Percentiles rank a stretch among this genome's conserved stretches.
Conservation (phyloP, 345 rosid species). For the Aethionema arabicum region DNA sequence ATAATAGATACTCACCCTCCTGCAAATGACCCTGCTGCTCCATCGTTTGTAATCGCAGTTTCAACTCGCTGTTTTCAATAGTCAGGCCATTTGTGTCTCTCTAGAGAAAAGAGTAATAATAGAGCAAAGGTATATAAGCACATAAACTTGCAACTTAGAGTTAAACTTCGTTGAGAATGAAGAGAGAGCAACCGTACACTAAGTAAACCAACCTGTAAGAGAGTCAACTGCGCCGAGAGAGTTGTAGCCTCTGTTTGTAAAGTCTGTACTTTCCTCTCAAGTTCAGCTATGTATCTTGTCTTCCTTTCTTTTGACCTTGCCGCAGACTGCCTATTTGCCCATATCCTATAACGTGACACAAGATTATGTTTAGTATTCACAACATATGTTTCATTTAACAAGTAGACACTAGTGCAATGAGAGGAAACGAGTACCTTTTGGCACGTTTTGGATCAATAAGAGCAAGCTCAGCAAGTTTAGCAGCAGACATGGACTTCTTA, state of each 20-base stretch:
- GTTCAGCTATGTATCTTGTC: slow-evolving; percentile 90
- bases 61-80: slow-evolving; percentile 81
- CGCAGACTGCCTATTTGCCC: slow-evolving; percentile 98
- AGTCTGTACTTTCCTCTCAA: slow-evolving; percentile 85
- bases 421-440: slow-evolving; percentile 56
- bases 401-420: too few relatives aligned
- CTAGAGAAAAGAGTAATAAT: slow-evolving; percentile 39
- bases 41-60: slow-evolving; percentile 83
- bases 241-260: slow-evolving; percentile 91
- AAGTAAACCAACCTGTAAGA: slow-evolving; percentile 68
- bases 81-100: slow-evolving; percentile 82
- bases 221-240: slow-evolving; percentile 81
- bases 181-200: slow-evolving; percentile 6
- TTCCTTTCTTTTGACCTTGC: slow-evolving; percentile 97
- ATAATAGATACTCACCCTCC: slow-evolving; percentile 61
- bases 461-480: slow-evolving; percentile 98
- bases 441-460: slow-evolving; percentile 95
- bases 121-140: not conserved
- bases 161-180: not conserved
- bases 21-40: slow-evolving; percentile 89
- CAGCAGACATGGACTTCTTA: slow-evolving; percentile 85
- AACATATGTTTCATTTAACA: too few relatives aligned
- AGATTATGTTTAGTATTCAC: not conserved
- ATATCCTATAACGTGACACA: slow-evolving; percentile 52
- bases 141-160: not conserved